Evolutionary conservation across 2,329 filamentous ascomycete species (phyloP), one percentile per base, ranked within the genome.

Genomic region (Conoideocrella luteorostrata): DNA sequence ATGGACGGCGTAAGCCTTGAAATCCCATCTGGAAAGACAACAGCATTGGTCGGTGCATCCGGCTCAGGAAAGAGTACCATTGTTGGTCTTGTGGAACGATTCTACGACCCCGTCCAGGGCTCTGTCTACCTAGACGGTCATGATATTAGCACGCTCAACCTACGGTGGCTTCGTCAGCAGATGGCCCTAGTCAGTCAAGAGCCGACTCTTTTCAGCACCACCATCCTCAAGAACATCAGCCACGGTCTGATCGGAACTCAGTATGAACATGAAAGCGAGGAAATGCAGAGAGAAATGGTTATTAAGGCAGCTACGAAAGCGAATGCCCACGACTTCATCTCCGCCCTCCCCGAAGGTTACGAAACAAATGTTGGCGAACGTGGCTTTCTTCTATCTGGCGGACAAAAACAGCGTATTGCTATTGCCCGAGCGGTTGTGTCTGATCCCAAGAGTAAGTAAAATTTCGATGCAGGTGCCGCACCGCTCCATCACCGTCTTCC

Each of bases 11-110:
- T 97, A 45, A 86, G 72, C 45, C 76, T 98, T 2, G 64, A 75
- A 1, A 84, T 97, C 29, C 88, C 89, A 2, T 86, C 90, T 3
- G 90, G 91, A 17, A 95, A 95, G 68, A 89, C 86, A 15, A 95
- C 91, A 3, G 93, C 93, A 2, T 71, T 98, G 7, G 93, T 98
- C 5, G 93, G 93, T 46, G 88, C 91, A 1, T 97, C 91, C 10
- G 93, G 91, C 10, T 94, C 86, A 30, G 93, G 93, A 38, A 98
- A 97, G 67, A 91, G 85, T 56, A 97, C 93, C 0, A 90, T 97
- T 49, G 85, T 97, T 22, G 91, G 91, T 11, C 72, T 98, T 17
- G 82, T 97, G 2, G 91, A 97, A 66, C 80, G 93, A 15, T 97
- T 97, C 63, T 98, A 98, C 61, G 81, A 90, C 45, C 91, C 91